Base-by-base conservation (phyloP, 176 grass and related monocot species). In the Poa pratensis region DNA sequence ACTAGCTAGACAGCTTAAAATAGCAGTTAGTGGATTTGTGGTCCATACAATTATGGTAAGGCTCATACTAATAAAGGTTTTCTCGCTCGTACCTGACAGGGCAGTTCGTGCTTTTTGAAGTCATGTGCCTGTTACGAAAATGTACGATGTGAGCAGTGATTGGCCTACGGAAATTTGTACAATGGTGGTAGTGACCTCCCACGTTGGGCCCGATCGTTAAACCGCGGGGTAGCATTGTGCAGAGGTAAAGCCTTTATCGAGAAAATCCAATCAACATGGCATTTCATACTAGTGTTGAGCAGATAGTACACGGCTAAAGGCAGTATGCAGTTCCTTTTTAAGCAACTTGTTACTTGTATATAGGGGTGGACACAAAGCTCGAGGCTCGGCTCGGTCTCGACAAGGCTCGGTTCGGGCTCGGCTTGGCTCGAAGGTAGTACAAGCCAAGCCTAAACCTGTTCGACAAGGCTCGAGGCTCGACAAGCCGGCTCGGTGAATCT, bases 21-120 rank as follows among this genome's bases (percentile, higher is more conserved):
- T 87, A 84, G 68, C 27, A 69, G 39, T 52, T 17, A 87, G 89
- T 87, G 84, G 84, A 69, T 87, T 83, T 87, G 84, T 90, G 89
- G 80, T 90, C 84, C 89, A 87, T 75, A 49, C 84, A 80, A 68
- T 75, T 87, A 59, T 80, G 75, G 75, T 79, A 83, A 79, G 58
- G 68, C 35, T 68, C n/a, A 22, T n/a, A 68, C 28, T 87, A 84
- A 80, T 50, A 87, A 87, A 79, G 11, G 37, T 5, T 80, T 79
- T 65, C 28, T 19, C 48, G 26, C 45, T 19, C 14, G 49, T 75
- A 75, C 59, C 50, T 75, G 50, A 52, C 68, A n/a, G 0, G 55
- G 34, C 79, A 66, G 74, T 1, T 83, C 80, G 27, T 19, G 23
- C 74, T 74, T 87, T 90, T 83, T 83, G 26, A 83, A 79, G 84